Percentiles rank a stretch among this genome's conserved stretches.
These are phyloP conservation scores for Plasmodium cynomolgi DNA, from an alignment of 169 alveolate species.

Conservation along the genomic window DNA sequence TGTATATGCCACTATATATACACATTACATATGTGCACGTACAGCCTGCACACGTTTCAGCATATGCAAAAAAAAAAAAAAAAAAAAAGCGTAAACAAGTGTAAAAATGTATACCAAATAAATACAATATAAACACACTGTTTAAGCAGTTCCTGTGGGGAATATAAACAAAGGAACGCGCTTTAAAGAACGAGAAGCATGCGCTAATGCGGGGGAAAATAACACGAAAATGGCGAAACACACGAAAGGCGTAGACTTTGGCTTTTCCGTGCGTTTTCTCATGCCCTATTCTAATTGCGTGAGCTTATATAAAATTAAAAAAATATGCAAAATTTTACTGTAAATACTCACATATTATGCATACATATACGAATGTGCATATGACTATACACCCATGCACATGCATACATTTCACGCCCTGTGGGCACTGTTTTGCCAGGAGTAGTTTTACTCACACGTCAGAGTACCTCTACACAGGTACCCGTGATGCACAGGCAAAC, in stretches of 20 bases:
- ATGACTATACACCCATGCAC: neutral
- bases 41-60: neutral
- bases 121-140: neutral
- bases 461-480: neutral
- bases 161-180: neutral
- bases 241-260: neutral
- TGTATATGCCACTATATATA: neutral
- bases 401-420: neutral
- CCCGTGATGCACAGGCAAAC: neutral
- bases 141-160: neutral
- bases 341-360: neutral
- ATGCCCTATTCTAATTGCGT: neutral
- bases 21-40: neutral
- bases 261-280: neutral
- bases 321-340: neutral
- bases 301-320: neutral
- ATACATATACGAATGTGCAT: neutral
- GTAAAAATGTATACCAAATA: neutral
- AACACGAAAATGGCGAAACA: neutral
- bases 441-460: neutral
- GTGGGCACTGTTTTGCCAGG: neutral
- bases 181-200: neutral
- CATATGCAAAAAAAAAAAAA: constrained; percentile 10
- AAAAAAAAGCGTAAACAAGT: neutral
- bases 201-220: neutral